Conservation (phyloP, 2,329 filamentous ascomycete genomes). For the Fusarium praegraminearum region DNA sequence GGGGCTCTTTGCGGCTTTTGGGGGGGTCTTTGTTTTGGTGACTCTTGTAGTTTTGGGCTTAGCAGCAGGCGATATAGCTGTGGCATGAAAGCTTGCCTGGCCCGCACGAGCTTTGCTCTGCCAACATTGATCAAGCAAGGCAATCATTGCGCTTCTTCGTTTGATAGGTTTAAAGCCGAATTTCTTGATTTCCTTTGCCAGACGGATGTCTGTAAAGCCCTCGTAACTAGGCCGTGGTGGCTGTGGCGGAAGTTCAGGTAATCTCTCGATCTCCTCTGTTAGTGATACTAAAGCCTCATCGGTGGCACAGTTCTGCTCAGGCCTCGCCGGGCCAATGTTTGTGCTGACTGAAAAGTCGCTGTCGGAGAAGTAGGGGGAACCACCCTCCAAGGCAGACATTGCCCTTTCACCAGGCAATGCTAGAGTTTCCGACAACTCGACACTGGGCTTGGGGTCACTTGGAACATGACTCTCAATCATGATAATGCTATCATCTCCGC, state of each 20-base stretch:
- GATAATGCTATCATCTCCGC: conserved; percentile 8
- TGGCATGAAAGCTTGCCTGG: conserved; percentile 35
- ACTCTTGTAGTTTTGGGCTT: conserved; percentile 30
- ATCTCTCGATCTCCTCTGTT: not conserved
- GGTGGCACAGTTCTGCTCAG: not conserved
- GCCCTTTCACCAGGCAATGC: conserved; percentile 20
- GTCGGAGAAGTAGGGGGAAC: conserved; percentile 35
- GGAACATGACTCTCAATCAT: conserved; percentile 2
- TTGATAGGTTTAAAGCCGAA: conserved; percentile 82
- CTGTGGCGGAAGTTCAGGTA: not conserved
- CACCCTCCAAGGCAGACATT: conserved; percentile 5
- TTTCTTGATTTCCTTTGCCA: conserved; percentile 70
- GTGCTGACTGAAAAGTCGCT: conserved; percentile 40
- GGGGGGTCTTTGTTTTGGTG: conserved; percentile 27
- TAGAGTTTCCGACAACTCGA: conserved; percentile 45
- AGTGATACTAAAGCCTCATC: not conserved
- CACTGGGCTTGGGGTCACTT: conserved; percentile 36
- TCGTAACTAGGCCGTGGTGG: conserved; percentile 66
- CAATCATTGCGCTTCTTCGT: conserved; percentile 75
- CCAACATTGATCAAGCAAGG: conserved; percentile 78
- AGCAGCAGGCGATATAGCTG: conserved; percentile 34
- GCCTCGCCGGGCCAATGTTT: conserved; percentile 1
- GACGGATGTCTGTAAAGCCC: conserved; percentile 70
- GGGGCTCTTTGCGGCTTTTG: conserved; percentile 10
- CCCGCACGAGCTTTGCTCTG: conserved; percentile 62